These are phyloP conservation scores for Sclerotiophoma versabilis DNA, from an alignment of 2,329 filamentous ascomycete species.

Conservation along the genomic window DNA sequence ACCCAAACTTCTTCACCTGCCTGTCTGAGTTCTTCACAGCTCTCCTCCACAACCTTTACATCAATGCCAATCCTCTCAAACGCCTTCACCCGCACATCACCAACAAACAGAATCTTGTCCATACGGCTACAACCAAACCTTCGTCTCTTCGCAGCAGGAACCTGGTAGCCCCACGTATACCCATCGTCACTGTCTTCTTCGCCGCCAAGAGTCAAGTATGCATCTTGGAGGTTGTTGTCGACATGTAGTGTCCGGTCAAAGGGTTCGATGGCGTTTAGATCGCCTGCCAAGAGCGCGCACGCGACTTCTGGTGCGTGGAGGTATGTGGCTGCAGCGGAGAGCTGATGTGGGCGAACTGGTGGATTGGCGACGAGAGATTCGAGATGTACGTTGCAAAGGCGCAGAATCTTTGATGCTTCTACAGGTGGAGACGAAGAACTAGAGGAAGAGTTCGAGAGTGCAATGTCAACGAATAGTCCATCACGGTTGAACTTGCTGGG, in stretches of 20 bases:
- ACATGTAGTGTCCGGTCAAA: conserved; percentile 59
- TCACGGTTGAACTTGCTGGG: conserved; percentile 61
- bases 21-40: conserved; percentile 32
- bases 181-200: conserved; percentile 59
- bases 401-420: conserved; percentile 38
- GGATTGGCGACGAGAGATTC: conserved; percentile 61
- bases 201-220: conserved; percentile 61
- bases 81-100: conserved; percentile 37
- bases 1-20: conserved; percentile 56
- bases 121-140: conserved; percentile 60
- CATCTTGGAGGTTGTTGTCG: conserved; percentile 60
- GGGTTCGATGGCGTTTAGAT: conserved; percentile 65
- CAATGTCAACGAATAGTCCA: conserved; percentile 62
- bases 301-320: conserved; percentile 51
- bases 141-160: conserved; percentile 45
- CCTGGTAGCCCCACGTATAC: conserved; percentile 67
- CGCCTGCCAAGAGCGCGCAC: conserved; percentile 59
- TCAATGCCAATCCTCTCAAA: conserved; percentile 60
- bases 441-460: conserved; percentile 20
- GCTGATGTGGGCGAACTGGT: conserved; percentile 58
- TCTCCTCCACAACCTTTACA: conserved; percentile 52
- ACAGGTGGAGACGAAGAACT: not conserved
- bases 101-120: conserved; percentile 62
- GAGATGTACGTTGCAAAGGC: conserved; percentile 65
- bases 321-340: conserved; percentile 54